Percentiles rank a stretch among this genome's conserved stretches.
phyloP scores from a whole-genome alignment of 148 eudicot genomes.

The Heliosperma pusillum region DNA sequence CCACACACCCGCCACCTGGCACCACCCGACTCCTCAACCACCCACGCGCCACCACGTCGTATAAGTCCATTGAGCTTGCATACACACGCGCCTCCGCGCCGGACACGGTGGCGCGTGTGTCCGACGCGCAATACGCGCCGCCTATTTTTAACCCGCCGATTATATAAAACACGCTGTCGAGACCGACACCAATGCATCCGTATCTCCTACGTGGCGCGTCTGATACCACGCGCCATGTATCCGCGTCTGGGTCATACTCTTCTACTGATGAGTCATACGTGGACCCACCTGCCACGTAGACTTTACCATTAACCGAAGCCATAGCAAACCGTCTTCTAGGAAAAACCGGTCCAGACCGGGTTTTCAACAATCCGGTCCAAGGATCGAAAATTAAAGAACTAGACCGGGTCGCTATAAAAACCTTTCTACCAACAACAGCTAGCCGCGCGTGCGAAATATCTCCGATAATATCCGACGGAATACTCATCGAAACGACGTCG shows the following conservation, averaged over 20 bases:
- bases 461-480: constrained; percentile 5
- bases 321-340: constrained; percentile 72
- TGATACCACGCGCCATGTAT: constrained; percentile 58
- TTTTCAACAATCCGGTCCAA: constrained; percentile 52
- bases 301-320: constrained; percentile 41
- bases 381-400: constrained; percentile 42
- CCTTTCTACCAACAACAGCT: constrained; percentile 40
- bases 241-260: constrained; percentile 52
- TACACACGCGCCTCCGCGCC: constrained; percentile 44
- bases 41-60: constrained; percentile 45
- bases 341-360: constrained; percentile 33
- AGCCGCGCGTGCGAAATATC: constrained; percentile 44
- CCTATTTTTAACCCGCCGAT: constrained; percentile 69
- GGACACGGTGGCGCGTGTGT: constrained; percentile 31
- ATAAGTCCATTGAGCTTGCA: constrained; percentile 77
- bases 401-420: constrained; percentile 43
- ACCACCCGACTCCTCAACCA: constrained; percentile 65
- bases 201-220: constrained; percentile 70
- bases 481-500: constrained; percentile 14
- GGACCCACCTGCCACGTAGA: constrained; percentile 74
- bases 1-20: constrained; percentile 88
- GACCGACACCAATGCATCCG: constrained; percentile 69
- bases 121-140: constrained; percentile 20
- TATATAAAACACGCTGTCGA: constrained; percentile 57
- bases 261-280: constrained; percentile 52